Evolutionary conservation across 192 early-diverging fungal genomes (phyloP).

Genomic region (Backusella morwellensis): DNA sequence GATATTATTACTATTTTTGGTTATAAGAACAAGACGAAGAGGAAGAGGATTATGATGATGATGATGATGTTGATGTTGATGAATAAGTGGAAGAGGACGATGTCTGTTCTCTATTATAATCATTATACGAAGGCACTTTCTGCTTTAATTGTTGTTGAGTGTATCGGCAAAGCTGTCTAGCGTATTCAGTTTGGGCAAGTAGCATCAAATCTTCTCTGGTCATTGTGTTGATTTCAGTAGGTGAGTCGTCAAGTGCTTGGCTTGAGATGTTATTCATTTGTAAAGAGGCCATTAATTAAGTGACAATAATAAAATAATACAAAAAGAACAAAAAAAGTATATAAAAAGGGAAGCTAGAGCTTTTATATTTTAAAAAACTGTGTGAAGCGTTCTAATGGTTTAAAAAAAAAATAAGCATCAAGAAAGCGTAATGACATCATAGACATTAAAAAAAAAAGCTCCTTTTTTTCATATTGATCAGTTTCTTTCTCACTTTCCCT

Average conservation of each 20-base stretch:
- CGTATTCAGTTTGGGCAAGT: conserved; percentile 8
- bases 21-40: no score
- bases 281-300: conserved; percentile 3
- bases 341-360: background rate
- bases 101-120: background rate
- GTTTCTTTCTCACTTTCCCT: background rate
- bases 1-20: background rate
- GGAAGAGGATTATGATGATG: background rate
- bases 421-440: background rate
- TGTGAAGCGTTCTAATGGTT: background rate
- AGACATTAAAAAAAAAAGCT: background rate
- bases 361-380: background rate
- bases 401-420: background rate
- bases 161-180: conserved; percentile 2
- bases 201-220: conserved; percentile 11
- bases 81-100: background rate
- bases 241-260: background rate
- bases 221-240: background rate
- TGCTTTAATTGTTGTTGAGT: conserved; percentile 6
- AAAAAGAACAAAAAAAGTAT: background rate
- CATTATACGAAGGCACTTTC: conserved; percentile 4
- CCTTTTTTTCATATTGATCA: background rate
- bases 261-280: background rate
- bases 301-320: background rate
- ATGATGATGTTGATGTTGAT: no score